These are phyloP conservation scores for Eimeria acervulina DNA, from an alignment of 169 alveolate genomes.

Conservation along the genomic window DNA sequence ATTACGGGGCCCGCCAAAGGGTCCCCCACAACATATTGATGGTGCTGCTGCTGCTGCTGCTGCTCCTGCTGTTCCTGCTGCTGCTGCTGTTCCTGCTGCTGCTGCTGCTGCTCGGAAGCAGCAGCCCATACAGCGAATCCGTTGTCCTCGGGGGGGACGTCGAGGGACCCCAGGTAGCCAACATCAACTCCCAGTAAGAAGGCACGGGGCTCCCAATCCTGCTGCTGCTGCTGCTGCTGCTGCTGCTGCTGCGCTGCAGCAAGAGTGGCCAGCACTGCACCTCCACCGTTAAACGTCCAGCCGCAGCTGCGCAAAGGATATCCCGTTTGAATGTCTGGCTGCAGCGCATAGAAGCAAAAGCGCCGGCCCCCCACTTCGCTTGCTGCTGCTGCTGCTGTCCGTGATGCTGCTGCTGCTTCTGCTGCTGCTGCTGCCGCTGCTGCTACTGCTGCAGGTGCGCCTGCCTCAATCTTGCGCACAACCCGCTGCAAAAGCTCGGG, in stretches of 20 bases:
- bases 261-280: background rate
- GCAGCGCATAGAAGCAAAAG: conserved; percentile 35
- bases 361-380: background rate
- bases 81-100: conserved; percentile 26
- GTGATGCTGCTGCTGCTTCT: conserved; percentile 3
- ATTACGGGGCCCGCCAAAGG: background rate
- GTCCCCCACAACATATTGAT: background rate
- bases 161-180: conserved; percentile 15
- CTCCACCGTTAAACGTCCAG: conserved; percentile 52
- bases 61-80: background rate
- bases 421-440: conserved; percentile 4
- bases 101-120: conserved; percentile 68
- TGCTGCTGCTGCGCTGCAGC: conserved; percentile 43
- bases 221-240: conserved; percentile 48
- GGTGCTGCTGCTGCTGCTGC: background rate
- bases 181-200: conserved; percentile 31
- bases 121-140: conserved; percentile 49
- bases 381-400: conserved; percentile 41
- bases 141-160: background rate
- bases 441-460: conserved; percentile 8
- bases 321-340: conserved; percentile 56
- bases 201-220: conserved; percentile 17
- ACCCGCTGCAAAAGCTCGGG: conserved; percentile 50
- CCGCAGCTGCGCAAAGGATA: conserved; percentile 62
- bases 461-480: conserved; percentile 22